Evolutionary conservation across 2,329 filamentous ascomycete genomes (phyloP).

Genomic region (Exophiala mesophila): DNA sequence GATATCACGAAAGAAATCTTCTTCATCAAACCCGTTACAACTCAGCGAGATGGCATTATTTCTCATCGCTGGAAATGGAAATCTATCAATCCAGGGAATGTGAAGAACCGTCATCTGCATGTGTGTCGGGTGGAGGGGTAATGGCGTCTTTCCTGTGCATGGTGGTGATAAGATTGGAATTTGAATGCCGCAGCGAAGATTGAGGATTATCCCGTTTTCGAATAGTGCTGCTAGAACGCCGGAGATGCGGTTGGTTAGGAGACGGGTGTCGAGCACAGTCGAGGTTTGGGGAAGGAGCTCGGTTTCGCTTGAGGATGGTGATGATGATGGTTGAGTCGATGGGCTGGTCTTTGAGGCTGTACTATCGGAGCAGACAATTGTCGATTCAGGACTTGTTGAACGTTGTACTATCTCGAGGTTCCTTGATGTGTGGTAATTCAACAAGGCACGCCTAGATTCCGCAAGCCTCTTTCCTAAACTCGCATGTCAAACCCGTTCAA

Average conservation of each 20-base stretch:
- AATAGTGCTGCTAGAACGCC: constrained; percentile 1
- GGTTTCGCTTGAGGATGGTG: background rate
- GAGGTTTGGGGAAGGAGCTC: background rate
- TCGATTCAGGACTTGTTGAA: background rate
- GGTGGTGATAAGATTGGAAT: constrained; percentile 26
- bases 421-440: constrained; percentile 5
- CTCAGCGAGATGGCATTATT: background rate
- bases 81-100: constrained; percentile 1
- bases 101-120: constrained; percentile 11
- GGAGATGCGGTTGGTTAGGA: background rate
- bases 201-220: constrained; percentile 8
- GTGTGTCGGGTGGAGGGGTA: constrained; percentile 26
- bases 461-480: constrained; percentile 10
- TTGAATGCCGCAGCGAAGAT: constrained; percentile 15
- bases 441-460: constrained; percentile 13
- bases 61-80: constrained; percentile 1
- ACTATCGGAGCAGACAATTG: background rate
- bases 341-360: background rate
- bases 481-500: background rate
- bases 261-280: background rate
- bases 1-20: background rate
- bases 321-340: background rate
- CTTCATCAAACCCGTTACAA: background rate
- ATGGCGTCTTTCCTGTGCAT: constrained; percentile 17
- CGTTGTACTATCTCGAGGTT: background rate